A percentile compares a stretch with the other conserved stretches of the same genome.
These are phyloP conservation scores for Parmales sp. DNA, from an alignment of 108 stramenopile genomes.

Conservation along the genomic window DNA sequence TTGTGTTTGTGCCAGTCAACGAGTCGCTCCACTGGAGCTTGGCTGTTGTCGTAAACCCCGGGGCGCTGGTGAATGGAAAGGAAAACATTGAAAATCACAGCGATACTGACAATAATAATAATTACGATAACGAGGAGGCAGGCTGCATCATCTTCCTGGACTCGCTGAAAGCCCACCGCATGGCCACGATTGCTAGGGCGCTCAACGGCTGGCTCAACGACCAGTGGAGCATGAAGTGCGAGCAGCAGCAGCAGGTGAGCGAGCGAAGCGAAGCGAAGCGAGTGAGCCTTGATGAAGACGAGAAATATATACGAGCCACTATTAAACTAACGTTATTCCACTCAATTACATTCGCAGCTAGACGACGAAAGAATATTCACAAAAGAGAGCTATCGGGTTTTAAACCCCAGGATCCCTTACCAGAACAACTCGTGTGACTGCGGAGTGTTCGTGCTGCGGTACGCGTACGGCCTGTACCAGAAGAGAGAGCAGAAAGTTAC, in stretches of 20 bases:
- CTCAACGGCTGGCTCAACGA: slow-evolving; percentile 59
- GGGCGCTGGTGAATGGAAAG: slow-evolving; percentile 28
- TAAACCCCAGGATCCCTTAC: slow-evolving; percentile 62
- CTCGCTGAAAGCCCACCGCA: slow-evolving; percentile 59
- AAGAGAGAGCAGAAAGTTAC: slow-evolving; percentile 42
- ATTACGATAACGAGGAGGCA: neutral
- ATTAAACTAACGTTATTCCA: too few species aligned
- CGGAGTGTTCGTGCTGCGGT: slow-evolving; percentile 78
- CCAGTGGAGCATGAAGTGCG: slow-evolving; percentile 50
- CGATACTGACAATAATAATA: neutral
- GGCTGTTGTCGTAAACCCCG: slow-evolving; percentile 82
- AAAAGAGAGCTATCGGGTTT: slow-evolving; percentile 27
- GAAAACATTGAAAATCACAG: neutral
- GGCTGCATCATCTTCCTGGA: slow-evolving; percentile 67
- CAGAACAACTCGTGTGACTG: slow-evolving; percentile 77
- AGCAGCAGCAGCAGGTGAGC: neutral
- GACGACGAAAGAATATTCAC: slow-evolving; percentile 22
- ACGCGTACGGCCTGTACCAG: slow-evolving; percentile 55
- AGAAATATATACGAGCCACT: too few species aligned
- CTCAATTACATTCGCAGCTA: too few species aligned
- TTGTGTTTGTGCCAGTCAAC: slow-evolving; percentile 88
- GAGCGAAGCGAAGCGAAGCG: too few species aligned
- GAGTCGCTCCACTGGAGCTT: slow-evolving; percentile 89
- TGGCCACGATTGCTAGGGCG: slow-evolving; percentile 27
- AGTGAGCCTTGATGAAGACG: too few species aligned